Conservation (phyloP, 768 basidiomycete species). For the Arthromyces matolae region DNA sequence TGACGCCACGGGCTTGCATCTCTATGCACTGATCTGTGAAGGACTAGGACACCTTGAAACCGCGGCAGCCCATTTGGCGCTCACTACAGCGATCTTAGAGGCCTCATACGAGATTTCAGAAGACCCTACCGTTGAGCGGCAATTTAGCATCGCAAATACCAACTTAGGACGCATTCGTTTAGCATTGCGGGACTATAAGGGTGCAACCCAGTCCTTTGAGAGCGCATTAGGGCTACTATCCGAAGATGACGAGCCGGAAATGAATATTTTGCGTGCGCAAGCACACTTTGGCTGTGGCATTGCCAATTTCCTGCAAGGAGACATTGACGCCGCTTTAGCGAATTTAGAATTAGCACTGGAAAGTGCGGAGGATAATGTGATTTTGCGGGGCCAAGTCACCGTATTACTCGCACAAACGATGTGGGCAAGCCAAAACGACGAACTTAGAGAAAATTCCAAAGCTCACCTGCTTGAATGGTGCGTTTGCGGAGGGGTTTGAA, state of each 20-base stretch:
- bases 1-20: constrained; percentile 76
- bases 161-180: constrained; percentile 78
- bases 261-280: constrained; percentile 50
- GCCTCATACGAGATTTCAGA: constrained; percentile 85
- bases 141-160: constrained; percentile 76
- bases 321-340: constrained; percentile 59
- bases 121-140: constrained; percentile 69
- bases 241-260: constrained; percentile 38
- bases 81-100: constrained; percentile 75
- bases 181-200: constrained; percentile 52
- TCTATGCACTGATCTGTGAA: constrained; percentile 84
- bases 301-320: constrained; percentile 60
- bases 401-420: constrained; percentile 82
- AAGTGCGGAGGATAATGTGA: constrained; percentile 43
- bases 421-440: constrained; percentile 78
- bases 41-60: constrained; percentile 67
- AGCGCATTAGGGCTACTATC: constrained; percentile 67
- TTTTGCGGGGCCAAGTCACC: constrained; percentile 61
- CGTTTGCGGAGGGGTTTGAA: constrained; percentile 17
- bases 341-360: constrained; percentile 66
- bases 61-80: constrained; percentile 52
- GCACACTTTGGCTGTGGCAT: constrained; percentile 70
- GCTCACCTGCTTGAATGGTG: constrained; percentile 80
- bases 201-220: constrained; percentile 67
- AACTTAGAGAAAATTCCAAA: constrained; percentile 75